These are phyloP conservation scores for Linum usitatissimum DNA, from an alignment of 345 rosid species.

Conservation along the genomic window DNA sequence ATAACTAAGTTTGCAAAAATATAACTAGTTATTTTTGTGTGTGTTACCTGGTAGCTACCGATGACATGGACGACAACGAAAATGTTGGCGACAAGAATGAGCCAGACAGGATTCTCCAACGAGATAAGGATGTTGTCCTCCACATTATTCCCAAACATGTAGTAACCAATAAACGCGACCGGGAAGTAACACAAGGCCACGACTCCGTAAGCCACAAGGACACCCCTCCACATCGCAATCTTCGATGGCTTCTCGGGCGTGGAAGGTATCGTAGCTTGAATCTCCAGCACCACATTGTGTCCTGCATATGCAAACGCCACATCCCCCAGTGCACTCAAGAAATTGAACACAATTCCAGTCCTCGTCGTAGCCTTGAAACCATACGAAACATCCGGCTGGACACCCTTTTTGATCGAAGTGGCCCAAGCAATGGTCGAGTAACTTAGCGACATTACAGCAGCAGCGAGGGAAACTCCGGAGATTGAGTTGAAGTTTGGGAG, in stretches of 20 bases:
- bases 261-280: slow-evolving; percentile 26
- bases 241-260: slow-evolving; percentile 24
- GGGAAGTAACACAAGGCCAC: slow-evolving; percentile 25
- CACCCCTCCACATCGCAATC: slow-evolving; percentile 26
- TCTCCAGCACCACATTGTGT: slow-evolving; percentile 25
- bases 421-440: slow-evolving; percentile 23
- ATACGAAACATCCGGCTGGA: slow-evolving; percentile 12
- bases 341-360: slow-evolving; percentile 16
- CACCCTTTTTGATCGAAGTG: slow-evolving; percentile 20
- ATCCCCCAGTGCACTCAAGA: slow-evolving; percentile 20
- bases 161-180: slow-evolving; percentile 19
- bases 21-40: no score
- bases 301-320: slow-evolving; percentile 28
- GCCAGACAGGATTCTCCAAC: slow-evolving; percentile 19
- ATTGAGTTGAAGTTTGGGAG: slow-evolving; percentile 24
- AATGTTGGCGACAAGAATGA: slow-evolving; percentile 15
- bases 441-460: slow-evolving; percentile 24
- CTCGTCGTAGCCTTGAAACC: slow-evolving; percentile 10
- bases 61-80: slow-evolving; percentile 24
- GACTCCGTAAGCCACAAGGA: slow-evolving; percentile 17
- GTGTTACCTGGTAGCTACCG: slow-evolving; percentile 24
- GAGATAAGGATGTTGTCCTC: slow-evolving; percentile 23
- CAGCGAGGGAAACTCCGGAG: slow-evolving; percentile 21
- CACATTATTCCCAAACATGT: slow-evolving; percentile 17
- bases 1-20: no score